A percentile compares a stretch with the other conserved stretches of the same genome.
phyloP scores from a whole-genome alignment of 768 basidiomycete genomes.

The Hericium erinaceus region DNA sequence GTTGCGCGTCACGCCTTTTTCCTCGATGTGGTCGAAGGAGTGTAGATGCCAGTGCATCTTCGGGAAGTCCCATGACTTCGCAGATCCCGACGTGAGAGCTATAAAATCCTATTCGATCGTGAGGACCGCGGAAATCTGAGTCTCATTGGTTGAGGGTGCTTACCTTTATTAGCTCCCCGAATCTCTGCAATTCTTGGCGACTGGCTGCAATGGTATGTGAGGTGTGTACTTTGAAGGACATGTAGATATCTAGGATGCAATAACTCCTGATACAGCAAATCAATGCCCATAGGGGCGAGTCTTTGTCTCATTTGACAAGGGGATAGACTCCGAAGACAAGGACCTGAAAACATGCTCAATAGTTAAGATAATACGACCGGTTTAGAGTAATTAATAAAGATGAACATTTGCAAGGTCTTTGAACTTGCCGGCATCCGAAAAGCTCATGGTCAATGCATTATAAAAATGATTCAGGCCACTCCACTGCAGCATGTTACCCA shows the following conservation, averaged over 20 bases:
- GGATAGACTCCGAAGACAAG: constrained; percentile 21
- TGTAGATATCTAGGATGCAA: constrained; percentile 22
- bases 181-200: constrained; percentile 8
- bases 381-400: neutral
- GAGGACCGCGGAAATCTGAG: neutral
- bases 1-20: neutral
- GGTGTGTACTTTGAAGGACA: constrained; percentile 24
- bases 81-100: too few species aligned
- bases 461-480: constrained; percentile 25
- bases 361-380: too few species aligned
- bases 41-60: neutral
- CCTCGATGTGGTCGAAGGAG: neutral
- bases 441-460: constrained; percentile 17
- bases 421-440: constrained; percentile 27
- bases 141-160: neutral
- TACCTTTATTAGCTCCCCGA: neutral
- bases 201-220: constrained; percentile 18
- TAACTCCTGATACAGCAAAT: constrained; percentile 23
- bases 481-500: constrained; percentile 26
- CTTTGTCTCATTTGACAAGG: constrained; percentile 10
- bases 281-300: constrained; percentile 16
- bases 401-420: constrained; percentile 29
- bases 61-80: neutral
- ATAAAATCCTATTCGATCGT: neutral
- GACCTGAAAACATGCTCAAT: constrained; percentile 12